A percentile compares a stretch with the other conserved stretches of the same genome.
Evolutionary conservation across 345 rosid genomes (phyloP).

Genomic region (Populus davidiana): DNA sequence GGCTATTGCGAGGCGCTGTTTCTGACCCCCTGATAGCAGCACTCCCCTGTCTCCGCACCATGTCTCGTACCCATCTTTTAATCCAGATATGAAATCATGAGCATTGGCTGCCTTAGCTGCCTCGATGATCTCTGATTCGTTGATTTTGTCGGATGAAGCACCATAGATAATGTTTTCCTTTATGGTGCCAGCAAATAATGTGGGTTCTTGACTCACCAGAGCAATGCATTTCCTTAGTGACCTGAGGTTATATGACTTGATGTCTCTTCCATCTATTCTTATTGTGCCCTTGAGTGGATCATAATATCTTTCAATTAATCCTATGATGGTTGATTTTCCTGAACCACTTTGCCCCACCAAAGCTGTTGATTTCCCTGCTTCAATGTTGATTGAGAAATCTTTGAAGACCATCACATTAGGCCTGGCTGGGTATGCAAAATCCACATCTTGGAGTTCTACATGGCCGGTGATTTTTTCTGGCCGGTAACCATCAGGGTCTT

Average conservation of each 20-base stretch:
- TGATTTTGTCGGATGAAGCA: slow-evolving; percentile 13
- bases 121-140: slow-evolving; percentile 49
- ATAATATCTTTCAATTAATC: slow-evolving; percentile 62
- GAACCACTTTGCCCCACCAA: slow-evolving; percentile 82
- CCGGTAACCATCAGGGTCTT: slow-evolving; percentile 44
- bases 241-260: slow-evolving; percentile 44
- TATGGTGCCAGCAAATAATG: slow-evolving; percentile 58
- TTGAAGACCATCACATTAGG: slow-evolving; percentile 46
- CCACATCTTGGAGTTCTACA: slow-evolving; percentile 42
- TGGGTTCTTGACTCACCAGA: slow-evolving; percentile 73
- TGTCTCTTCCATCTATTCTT: slow-evolving; percentile 50
- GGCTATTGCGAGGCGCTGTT: slow-evolving; percentile 68
- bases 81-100: slow-evolving; percentile 56
- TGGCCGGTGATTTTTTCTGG: slow-evolving; percentile 42
- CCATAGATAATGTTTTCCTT: slow-evolving; percentile 62
- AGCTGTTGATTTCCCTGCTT: slow-evolving; percentile 65
- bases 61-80: slow-evolving; percentile 55
- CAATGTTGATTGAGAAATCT: slow-evolving; percentile 47
- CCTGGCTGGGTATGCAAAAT: slow-evolving; percentile 61
- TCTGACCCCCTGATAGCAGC: slow-evolving; percentile 70
- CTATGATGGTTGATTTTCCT: slow-evolving; percentile 70
- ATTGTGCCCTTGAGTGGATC: slow-evolving; percentile 52
- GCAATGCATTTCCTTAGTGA: slow-evolving; percentile 58
- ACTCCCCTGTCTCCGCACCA: slow-evolving; percentile 58
- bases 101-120: slow-evolving; percentile 64